A percentile compares a stretch with the other conserved stretches of the same genome.
phyloP scores from a whole-genome alignment of 78 protist species.

The slime mould (Dictyostelium discoideum) region dicty_2.7 NC_007088.5:1272501-1273000 shows the following conservation, averaged over 20 bases:
- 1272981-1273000: constrained; percentile 47
- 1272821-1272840: not conserved
- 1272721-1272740: constrained; percentile 53
- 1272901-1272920: constrained; percentile 19
- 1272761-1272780: constrained; percentile 69
- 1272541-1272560: constrained; percentile 57
- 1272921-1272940: constrained; percentile 63
- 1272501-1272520: constrained; percentile 76
- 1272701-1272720: constrained; percentile 69
- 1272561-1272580: constrained; percentile 63
- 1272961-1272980: constrained; percentile 34
- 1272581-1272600: constrained; percentile 66
- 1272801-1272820: not conserved
- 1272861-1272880: constrained; percentile 15
- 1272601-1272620: constrained; percentile 73
- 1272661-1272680: constrained; percentile 75
- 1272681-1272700: constrained; percentile 67
- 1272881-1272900: constrained; percentile 14
- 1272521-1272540: constrained; percentile 74
- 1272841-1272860: constrained; percentile 18
- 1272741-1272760: constrained; percentile 52
- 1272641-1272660: constrained; percentile 67
- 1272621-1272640: constrained; percentile 50
- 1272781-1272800: constrained; percentile 7
- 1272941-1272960: constrained; percentile 40